These are phyloP conservation scores for Pleurotus giganteus DNA, from an alignment of 768 basidiomycete genomes.

Conservation along the genomic window DNA sequence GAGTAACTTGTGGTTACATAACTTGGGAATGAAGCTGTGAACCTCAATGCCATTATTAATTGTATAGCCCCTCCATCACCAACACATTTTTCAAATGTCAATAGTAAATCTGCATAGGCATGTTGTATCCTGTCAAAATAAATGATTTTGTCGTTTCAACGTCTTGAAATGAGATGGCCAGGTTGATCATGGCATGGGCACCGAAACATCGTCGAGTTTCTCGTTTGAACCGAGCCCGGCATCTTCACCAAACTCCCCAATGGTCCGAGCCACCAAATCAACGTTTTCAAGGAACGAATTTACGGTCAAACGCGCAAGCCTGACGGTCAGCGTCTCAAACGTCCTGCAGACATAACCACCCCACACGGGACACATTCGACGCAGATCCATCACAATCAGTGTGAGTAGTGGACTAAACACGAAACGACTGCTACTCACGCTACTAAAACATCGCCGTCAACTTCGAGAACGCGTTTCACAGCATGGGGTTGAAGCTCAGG, in stretches of 20 bases:
- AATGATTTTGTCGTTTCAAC: not conserved
- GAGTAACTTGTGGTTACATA: conserved; percentile 22
- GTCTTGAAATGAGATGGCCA: not conserved
- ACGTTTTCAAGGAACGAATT: conserved; percentile 91
- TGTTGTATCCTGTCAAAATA: too few species aligned
- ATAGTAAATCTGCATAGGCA: too few species aligned
- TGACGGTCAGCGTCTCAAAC: conserved; percentile 76
- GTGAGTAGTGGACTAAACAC: not conserved
- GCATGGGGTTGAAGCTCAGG: conserved; percentile 78
- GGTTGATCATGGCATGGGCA: not conserved
- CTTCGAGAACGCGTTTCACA: conserved; percentile 67
- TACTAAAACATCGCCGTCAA: conserved; percentile 61
- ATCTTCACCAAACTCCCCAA: conserved; percentile 76
- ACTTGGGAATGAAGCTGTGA: conserved; percentile 1
- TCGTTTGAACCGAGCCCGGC: conserved; percentile 35
- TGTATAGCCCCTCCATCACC: not conserved
- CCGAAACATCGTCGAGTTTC: conserved; percentile 14
- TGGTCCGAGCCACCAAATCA: conserved; percentile 79
- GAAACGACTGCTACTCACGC: conserved; percentile 53
- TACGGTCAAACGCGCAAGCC: conserved; percentile 78
- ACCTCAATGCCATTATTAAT: not conserved
- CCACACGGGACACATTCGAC: not conserved
- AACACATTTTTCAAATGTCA: not conserved
- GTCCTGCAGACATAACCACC: conserved; percentile 38
- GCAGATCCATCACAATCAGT: not conserved